Conservation (phyloP, 2,329 filamentous ascomycete genomes). For the Aspergillus texensis region DNA sequence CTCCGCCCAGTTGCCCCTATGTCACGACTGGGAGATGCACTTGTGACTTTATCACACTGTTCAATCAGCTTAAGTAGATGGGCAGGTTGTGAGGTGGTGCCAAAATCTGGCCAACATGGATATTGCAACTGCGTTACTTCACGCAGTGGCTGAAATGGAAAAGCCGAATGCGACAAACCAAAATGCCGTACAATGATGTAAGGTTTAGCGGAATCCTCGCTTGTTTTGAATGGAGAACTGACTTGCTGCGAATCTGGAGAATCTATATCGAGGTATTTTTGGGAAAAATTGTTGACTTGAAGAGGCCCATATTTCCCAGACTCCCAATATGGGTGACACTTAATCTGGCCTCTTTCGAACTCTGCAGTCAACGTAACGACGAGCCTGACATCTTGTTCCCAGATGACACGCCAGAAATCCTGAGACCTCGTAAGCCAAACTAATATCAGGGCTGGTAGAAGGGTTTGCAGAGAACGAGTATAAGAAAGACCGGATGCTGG, state of each 20-base stretch:
- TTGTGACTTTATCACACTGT: constrained; percentile 71
- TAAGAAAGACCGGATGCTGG: neutral
- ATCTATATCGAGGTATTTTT: constrained; percentile 80
- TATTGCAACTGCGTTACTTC: constrained; percentile 96
- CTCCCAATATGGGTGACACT: constrained; percentile 94
- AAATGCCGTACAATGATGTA: constrained; percentile 87
- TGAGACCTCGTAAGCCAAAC: constrained; percentile 38
- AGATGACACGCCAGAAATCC: constrained; percentile 98
- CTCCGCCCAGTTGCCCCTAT: constrained; percentile 59
- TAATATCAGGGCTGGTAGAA: neutral
- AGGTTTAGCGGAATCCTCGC: constrained; percentile 50
- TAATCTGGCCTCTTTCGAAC: constrained; percentile 87
- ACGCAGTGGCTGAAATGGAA: constrained; percentile 82
- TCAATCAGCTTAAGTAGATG: constrained; percentile 90
- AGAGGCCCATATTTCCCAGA: constrained; percentile 76
- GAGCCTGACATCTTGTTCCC: constrained; percentile 94
- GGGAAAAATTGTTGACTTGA: constrained; percentile 74
- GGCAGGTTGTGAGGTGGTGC: constrained; percentile 82
- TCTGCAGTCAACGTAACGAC: constrained; percentile 97
- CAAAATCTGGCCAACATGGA: constrained; percentile 96
- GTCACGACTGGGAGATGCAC: constrained; percentile 48
- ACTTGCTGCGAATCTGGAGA: constrained; percentile 51
- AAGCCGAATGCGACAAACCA: constrained; percentile 72
- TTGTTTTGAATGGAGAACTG: constrained; percentile 39
- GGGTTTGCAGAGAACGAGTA: neutral